These are phyloP conservation scores for Brettanomyces naardenensis DNA, from an alignment of 805 yeast species.

Conservation along the genomic window DNA sequence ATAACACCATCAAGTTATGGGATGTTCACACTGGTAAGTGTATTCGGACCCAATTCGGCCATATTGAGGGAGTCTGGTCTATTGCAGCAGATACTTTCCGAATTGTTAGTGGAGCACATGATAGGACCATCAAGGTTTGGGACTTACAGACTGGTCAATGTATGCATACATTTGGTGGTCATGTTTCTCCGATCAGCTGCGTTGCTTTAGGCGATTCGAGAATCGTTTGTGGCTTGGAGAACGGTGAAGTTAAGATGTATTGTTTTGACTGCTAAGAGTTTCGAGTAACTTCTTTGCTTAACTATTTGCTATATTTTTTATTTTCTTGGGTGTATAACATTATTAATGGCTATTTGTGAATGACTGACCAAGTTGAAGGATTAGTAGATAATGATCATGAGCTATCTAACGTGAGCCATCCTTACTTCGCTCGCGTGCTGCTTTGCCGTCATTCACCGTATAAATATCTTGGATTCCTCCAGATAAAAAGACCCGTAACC, in stretches of 20 bases:
- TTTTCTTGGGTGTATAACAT: no score
- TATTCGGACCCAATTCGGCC: slow-evolving; percentile 92
- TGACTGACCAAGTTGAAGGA: no score
- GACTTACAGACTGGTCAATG: slow-evolving; percentile 92
- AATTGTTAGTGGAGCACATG: slow-evolving; percentile 92
- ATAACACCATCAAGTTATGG: slow-evolving; percentile 91
- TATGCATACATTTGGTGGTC: slow-evolving; percentile 84
- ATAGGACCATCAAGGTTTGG: slow-evolving; percentile 86
- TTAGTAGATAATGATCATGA: no score
- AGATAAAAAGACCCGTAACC: no score
- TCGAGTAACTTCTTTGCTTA: slow-evolving; percentile 4
- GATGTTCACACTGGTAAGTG: slow-evolving; percentile 82
- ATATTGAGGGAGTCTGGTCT: slow-evolving; percentile 97
- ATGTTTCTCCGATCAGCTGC: slow-evolving; percentile 48
- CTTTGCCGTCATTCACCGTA: no score
- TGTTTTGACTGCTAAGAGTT: slow-evolving; percentile 47
- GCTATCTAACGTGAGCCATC: no score
- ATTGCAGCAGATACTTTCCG: slow-evolving; percentile 94
- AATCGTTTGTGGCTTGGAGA: slow-evolving; percentile 85
- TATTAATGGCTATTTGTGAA: no score
- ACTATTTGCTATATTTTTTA: no score
- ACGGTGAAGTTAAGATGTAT: slow-evolving; percentile 79
- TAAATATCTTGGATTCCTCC: no score
- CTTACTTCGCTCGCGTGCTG: no score
- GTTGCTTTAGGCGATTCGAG: slow-evolving; percentile 86